These are phyloP conservation scores for Amanita muscaria DNA, from an alignment of 768 basidiomycete genomes.

Conservation along the genomic window DNA sequence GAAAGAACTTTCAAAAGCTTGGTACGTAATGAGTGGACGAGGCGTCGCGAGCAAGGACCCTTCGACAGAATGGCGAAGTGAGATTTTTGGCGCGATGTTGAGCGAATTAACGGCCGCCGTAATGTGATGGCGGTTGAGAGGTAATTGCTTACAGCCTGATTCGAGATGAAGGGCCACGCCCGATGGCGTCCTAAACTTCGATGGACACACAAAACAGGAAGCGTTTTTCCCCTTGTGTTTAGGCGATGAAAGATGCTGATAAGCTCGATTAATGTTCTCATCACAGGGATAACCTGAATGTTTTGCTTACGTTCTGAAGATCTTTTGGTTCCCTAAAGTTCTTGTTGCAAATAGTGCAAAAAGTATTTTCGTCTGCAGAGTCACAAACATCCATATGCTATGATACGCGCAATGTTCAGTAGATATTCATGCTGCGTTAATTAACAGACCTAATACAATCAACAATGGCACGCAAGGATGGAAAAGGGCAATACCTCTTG, in stretches of 20 bases:
- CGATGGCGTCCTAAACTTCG: constrained; percentile 26
- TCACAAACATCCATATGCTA: not conserved
- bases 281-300: not conserved
- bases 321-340: not conserved
- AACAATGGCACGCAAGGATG: no score
- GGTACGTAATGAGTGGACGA: constrained; percentile 16
- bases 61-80: constrained; percentile 22
- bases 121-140: constrained; percentile 28
- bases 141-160: constrained; percentile 23
- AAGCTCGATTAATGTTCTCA: not conserved
- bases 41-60: not conserved
- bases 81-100: constrained; percentile 26
- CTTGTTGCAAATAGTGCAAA: constrained; percentile 1
- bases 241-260: constrained; percentile 1
- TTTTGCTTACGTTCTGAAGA: not conserved
- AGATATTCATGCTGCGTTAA: no score
- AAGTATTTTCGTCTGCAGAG: no score
- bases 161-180: constrained; percentile 32
- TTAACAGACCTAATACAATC: no score
- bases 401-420: not conserved
- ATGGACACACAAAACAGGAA: constrained; percentile 14
- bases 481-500: no score
- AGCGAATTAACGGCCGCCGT: constrained; percentile 25
- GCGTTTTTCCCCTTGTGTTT: not conserved
- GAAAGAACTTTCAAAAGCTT: constrained; percentile 27